These are phyloP conservation scores for Globisporangium nunn DNA, from an alignment of 352 stramenopile species.

Conservation along the genomic window DNA sequence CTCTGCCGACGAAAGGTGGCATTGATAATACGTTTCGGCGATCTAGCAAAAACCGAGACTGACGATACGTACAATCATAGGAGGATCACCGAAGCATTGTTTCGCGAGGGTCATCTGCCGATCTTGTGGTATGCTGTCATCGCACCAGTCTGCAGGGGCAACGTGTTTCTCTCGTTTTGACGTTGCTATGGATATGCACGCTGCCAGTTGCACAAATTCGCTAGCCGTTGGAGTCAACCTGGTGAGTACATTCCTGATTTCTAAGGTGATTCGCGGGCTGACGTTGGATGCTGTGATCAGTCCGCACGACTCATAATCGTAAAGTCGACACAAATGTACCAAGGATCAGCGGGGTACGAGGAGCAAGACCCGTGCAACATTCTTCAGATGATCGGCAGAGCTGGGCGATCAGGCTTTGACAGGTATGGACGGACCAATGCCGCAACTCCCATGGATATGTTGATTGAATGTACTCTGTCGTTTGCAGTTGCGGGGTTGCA, in stretches of 20 bases:
- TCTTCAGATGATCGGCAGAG: slow-evolving; percentile 38
- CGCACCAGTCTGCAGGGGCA: neutral
- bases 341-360: slow-evolving; percentile 17
- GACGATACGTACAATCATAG: slow-evolving; percentile 9
- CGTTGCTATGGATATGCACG: no score
- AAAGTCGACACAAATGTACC: slow-evolving; percentile 31
- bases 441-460: neutral
- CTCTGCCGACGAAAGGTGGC: slow-evolving; percentile 18
- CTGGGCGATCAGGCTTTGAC: slow-evolving; percentile 24
- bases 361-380: slow-evolving; percentile 21
- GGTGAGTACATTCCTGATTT: slow-evolving; percentile 11
- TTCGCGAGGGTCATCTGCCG: slow-evolving; percentile 18
- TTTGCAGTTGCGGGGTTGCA: slow-evolving; percentile 14
- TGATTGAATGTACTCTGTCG: neutral
- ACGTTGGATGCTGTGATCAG: slow-evolving; percentile 4
- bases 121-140: slow-evolving; percentile 24
- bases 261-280: neutral
- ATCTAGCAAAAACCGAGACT: neutral
- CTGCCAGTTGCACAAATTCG: slow-evolving; percentile 26
- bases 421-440: no score
- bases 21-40: neutral
- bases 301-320: slow-evolving; percentile 34
- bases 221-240: slow-evolving; percentile 39
- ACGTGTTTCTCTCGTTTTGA: neutral
- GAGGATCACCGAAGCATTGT: slow-evolving; percentile 20